These are phyloP conservation scores for Neurospora tetrasperma DNA, from an alignment of 495 filamentous ascomycete genomes.

Conservation along the genomic window DNA sequence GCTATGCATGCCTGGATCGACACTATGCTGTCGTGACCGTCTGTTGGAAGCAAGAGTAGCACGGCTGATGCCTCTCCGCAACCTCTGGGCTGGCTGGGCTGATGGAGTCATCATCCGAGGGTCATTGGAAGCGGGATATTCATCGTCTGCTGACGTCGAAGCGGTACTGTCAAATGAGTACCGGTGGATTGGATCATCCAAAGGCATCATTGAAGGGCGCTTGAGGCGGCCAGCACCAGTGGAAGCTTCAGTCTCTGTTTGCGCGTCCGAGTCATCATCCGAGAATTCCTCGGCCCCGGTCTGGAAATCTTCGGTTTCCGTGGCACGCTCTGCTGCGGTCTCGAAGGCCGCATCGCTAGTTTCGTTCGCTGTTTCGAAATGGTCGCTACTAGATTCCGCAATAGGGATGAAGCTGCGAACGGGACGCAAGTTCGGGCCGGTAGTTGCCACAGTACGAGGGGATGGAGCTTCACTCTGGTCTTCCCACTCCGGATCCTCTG, in stretches of 20 bases:
- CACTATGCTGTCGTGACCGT: constrained; percentile 55
- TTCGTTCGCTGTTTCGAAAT: constrained; percentile 80
- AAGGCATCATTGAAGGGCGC: constrained; percentile 23
- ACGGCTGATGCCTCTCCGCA: constrained; percentile 59
- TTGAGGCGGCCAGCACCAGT: constrained; percentile 33
- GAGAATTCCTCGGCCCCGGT: constrained; percentile 78
- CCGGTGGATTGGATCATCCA: constrained; percentile 35
- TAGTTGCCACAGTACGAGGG: constrained; percentile 12
- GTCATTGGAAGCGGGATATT: constrained; percentile 31
- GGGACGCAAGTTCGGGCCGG: constrained; percentile 7
- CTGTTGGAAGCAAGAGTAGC: constrained; percentile 36
- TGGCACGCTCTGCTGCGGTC: constrained; percentile 70
- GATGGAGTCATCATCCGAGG: constrained; percentile 45
- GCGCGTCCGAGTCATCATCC: constrained; percentile 68
- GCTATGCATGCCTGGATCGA: constrained; percentile 43
- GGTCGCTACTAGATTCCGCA: constrained; percentile 37
- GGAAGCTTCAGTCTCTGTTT: constrained; percentile 60
- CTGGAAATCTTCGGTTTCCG: constrained; percentile 90
- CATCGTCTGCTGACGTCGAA: constrained; percentile 72
- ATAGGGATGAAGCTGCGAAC: constrained; percentile 18
- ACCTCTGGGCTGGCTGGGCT: constrained; percentile 51
- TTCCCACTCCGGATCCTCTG: constrained; percentile 80
- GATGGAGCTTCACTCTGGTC: constrained; percentile 43
- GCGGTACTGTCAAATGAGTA: constrained; percentile 78
- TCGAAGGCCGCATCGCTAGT: constrained; percentile 79